A percentile compares a stretch with the other conserved stretches of the same genome.
Evolutionary conservation across 2,329 filamentous ascomycete genomes (phyloP).

Genomic region (Penicillium polonicum): DNA sequence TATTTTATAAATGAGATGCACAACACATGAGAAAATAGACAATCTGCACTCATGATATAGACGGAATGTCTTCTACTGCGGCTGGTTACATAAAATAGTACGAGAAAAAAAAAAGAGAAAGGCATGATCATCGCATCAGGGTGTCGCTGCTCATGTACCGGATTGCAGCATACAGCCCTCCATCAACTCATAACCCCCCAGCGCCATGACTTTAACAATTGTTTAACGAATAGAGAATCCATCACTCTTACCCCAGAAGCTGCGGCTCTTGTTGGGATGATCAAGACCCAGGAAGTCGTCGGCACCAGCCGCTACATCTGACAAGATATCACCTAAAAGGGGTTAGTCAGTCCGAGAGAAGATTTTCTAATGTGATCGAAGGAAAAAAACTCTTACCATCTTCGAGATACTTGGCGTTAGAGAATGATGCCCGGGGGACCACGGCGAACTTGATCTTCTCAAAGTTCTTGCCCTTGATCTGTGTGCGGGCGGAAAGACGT

Average conservation of each 20-base stretch:
- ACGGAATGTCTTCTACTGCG: conserved; percentile 9
- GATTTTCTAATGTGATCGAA: not conserved
- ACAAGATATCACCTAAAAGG: conserved; percentile 45
- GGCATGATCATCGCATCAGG: conserved; percentile 20
- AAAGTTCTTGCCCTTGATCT: conserved; percentile 95
- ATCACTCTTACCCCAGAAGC: conserved; percentile 60
- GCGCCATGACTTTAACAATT: conserved; percentile 22
- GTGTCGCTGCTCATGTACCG: conserved; percentile 23
- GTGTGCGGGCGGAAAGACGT: conserved; percentile 86
- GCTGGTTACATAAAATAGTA: conserved; percentile 4
- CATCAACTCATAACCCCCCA: conserved; percentile 19
- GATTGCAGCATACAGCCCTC: conserved; percentile 22
- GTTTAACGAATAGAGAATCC: conserved; percentile 62
- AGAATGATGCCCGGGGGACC: conserved; percentile 67
- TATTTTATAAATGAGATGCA: not conserved
- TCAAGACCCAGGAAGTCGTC: conserved; percentile 71
- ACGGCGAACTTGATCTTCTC: conserved; percentile 98
- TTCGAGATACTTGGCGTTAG: conserved; percentile 76
- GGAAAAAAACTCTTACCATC: conserved; percentile 65
- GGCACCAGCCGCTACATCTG: conserved; percentile 68
- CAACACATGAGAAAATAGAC: not conserved
- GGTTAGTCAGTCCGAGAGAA: conserved; percentile 7
- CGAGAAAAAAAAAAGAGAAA: conserved; percentile 6
- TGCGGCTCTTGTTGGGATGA: conserved; percentile 61
- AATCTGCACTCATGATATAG: conserved; percentile 3